Conservation (phyloP, 228 moss, liverwort and hornwort genomes). For the Sphagnum magellanicum region DNA sequence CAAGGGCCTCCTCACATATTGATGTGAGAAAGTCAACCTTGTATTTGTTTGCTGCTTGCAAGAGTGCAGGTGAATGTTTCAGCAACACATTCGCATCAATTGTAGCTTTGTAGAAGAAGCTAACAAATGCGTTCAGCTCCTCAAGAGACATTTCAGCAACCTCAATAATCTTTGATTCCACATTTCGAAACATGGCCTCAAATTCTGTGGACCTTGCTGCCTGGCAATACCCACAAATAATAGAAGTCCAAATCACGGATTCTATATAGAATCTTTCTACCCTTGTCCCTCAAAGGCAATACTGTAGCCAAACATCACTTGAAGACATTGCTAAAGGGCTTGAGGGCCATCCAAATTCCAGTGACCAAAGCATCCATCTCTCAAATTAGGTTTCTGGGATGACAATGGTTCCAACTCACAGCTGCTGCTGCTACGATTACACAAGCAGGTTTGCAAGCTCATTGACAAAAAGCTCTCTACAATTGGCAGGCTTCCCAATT, state of each 20-base stretch:
- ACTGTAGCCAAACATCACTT: background rate
- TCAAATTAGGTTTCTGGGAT: no score
- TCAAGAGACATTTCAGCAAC: conserved; percentile 32
- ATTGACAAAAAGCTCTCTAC: no score
- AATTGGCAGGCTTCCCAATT: no score
- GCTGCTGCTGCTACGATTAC: no score
- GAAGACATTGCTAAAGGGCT: background rate
- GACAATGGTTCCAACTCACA: no score
- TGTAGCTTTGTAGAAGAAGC: conserved; percentile 31
- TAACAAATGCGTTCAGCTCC: conserved; percentile 35
- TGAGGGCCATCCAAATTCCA: no score
- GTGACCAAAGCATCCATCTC: no score
- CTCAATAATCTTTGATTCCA: conserved; percentile 14
- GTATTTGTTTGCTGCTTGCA: conserved; percentile 27
- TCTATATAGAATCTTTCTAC: background rate
- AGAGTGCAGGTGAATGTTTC: conserved; percentile 17
- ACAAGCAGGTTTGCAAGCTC: no score
- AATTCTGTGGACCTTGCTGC: conserved; percentile 43
- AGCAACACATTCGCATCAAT: conserved; percentile 10
- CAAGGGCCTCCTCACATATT: conserved; percentile 31
- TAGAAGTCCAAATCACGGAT: background rate
- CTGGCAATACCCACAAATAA: conserved; percentile 6
- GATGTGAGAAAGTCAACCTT: conserved; percentile 20
- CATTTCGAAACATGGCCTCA: conserved; percentile 24
- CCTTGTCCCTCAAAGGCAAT: background rate